These are phyloP conservation scores for Silybum marianum DNA, from an alignment of 129 eudicot species.

Conservation along the genomic window DNA sequence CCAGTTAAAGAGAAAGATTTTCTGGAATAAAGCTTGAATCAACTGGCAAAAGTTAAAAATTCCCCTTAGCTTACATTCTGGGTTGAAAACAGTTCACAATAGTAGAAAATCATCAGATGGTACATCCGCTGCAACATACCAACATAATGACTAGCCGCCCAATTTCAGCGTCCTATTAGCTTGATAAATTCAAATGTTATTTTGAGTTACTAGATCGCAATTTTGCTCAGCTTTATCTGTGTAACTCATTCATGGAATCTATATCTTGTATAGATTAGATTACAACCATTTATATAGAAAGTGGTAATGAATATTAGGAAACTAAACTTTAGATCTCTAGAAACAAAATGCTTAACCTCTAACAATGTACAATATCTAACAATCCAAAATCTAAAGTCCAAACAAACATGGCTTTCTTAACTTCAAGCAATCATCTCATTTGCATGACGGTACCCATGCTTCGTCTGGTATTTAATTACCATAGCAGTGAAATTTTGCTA, in stretches of 20 bases:
- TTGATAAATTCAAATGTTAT: conserved; percentile 5
- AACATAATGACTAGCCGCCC: conserved; percentile 3
- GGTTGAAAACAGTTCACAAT: background rate
- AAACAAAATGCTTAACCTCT: background rate
- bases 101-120: background rate
- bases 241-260: background rate
- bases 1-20: background rate
- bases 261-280: background rate
- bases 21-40: background rate
- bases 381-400: background rate
- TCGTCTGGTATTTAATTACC: background rate
- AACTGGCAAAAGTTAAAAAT: background rate
- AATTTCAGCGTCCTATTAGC: background rate
- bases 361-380: background rate
- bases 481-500: background rate
- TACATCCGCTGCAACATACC: conserved; percentile 2
- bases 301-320: background rate
- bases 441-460: background rate
- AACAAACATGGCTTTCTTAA: background rate
- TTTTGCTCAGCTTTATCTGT: conserved; percentile 7
- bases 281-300: background rate
- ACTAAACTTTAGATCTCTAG: background rate
- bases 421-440: conserved; percentile 11
- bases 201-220: background rate
- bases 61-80: background rate